Conservation (phyloP, 192 early-diverging fungal genomes). For the Coemansia pectinata region DNA sequence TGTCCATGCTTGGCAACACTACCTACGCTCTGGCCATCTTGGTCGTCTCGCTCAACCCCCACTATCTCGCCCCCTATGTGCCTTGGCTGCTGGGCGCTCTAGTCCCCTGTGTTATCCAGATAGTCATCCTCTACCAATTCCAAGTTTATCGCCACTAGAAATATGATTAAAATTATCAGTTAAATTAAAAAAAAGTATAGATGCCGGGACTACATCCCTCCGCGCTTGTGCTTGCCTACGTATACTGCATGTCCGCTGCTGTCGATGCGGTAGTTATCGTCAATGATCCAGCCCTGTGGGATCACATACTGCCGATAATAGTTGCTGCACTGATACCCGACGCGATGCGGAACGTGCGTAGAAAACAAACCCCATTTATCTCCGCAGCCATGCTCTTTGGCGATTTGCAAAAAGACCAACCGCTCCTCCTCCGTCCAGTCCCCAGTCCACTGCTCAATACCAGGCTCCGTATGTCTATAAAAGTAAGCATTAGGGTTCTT, state of each 20-base stretch:
- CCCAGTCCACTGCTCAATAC: conserved; percentile 71
- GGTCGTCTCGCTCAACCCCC: conserved; percentile 66
- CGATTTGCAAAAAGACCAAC: conserved; percentile 59
- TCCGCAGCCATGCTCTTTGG: conserved; percentile 40
- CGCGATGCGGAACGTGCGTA: conserved; percentile 43
- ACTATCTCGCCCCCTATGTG: conserved; percentile 67
- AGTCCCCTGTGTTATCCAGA: conserved; percentile 76
- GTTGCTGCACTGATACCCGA: conserved; percentile 58
- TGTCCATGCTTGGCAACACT: conserved; percentile 76
- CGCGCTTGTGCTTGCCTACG: conserved; percentile 47
- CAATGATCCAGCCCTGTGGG: conserved; percentile 48
- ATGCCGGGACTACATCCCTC: neutral
- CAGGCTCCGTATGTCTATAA: conserved; percentile 75
- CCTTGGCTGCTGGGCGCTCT: conserved; percentile 76
- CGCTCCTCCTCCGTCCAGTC: conserved; percentile 72
- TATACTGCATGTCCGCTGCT: conserved; percentile 41
- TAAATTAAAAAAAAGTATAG: neutral
- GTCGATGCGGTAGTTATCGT: conserved; percentile 50
- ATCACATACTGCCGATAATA: conserved; percentile 56
- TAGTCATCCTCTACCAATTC: conserved; percentile 73
- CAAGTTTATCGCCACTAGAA: conserved; percentile 55
- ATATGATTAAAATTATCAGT: neutral
- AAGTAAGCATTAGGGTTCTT: conserved; percentile 81
- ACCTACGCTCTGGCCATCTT: conserved; percentile 70
- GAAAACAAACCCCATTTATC: conserved; percentile 56